Percentiles rank a stretch among this genome's conserved stretches.
Evolutionary conservation across 2,329 filamentous ascomycete genomes (phyloP).

Genomic region (Xylaria sp.): DNA sequence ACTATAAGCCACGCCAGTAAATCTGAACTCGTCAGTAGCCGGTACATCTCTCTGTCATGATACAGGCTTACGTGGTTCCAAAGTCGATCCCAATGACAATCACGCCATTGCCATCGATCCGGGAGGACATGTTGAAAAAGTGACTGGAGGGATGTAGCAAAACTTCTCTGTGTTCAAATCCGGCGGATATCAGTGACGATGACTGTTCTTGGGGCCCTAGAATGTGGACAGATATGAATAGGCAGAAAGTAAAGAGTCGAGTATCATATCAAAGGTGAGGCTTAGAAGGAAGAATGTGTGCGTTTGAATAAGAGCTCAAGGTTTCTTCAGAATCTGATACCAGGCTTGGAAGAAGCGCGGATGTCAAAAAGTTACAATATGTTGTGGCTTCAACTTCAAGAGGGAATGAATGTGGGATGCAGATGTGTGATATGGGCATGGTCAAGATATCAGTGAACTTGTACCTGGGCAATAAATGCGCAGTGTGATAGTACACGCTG

Average conservation of each 20-base stretch:
- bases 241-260: neutral
- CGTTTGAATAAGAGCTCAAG: neutral
- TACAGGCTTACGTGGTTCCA: conserved; percentile 29
- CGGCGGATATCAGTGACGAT: neutral
- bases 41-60: too few species aligned
- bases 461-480: neutral
- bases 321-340: neutral
- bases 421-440: neutral
- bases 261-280: neutral
- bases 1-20: conserved; percentile 30
- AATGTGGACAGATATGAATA: neutral
- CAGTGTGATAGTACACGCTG: neutral
- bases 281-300: neutral
- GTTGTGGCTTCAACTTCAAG: neutral
- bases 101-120: neutral
- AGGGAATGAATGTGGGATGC: neutral
- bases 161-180: neutral
- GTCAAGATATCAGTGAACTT: neutral
- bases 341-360: neutral
- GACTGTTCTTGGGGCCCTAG: neutral
- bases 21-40: conserved; percentile 12
- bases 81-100: conserved; percentile 32
- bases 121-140: neutral
- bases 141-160: neutral
- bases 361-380: too few species aligned